phyloP scores from a whole-genome alignment of 2,329 filamentous ascomycete genomes.

The Triangularia verruculosa region DNA sequence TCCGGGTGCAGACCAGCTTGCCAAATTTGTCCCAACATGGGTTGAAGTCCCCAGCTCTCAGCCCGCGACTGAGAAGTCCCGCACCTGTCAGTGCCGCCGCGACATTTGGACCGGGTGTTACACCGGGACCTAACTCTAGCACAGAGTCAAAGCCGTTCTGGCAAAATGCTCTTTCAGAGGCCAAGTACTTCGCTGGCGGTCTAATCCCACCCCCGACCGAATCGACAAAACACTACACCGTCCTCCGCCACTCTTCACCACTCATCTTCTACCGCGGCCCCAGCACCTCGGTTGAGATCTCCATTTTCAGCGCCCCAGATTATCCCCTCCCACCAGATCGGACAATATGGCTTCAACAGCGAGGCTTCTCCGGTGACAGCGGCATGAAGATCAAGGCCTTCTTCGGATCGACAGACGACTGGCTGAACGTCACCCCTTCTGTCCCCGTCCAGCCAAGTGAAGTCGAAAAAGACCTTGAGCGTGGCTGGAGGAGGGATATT shows the following conservation, averaged over 20 bases:
- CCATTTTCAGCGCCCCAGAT: slow-evolving; percentile 56
- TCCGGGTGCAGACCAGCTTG: slow-evolving; percentile 20
- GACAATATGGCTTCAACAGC: slow-evolving; percentile 65
- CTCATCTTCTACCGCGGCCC: slow-evolving; percentile 66
- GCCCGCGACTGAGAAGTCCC: slow-evolving; percentile 3
- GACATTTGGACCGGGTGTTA: slow-evolving; percentile 17
- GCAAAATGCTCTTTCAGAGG: slow-evolving; percentile 54
- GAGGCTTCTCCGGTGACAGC: slow-evolving; percentile 65
- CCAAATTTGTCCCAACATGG: slow-evolving; percentile 17
- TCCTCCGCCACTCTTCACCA: slow-evolving; percentile 63
- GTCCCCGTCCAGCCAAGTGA: slow-evolving; percentile 45
- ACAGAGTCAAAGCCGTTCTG: slow-evolving; percentile 33
- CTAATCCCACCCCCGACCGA: slow-evolving; percentile 62
- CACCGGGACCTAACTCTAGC: not conserved
- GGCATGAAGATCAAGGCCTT: slow-evolving; percentile 66
- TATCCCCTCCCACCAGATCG: slow-evolving; percentile 53
- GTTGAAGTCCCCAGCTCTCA: not conserved
- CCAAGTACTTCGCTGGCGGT: slow-evolving; percentile 63
- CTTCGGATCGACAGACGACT: slow-evolving; percentile 55
- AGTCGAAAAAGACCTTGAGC: slow-evolving; percentile 56
- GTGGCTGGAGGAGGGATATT: slow-evolving; percentile 66
- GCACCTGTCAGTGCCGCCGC: slow-evolving; percentile 8
- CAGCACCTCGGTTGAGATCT: slow-evolving; percentile 60
- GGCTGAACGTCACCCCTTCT: slow-evolving; percentile 67
- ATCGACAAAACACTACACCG: slow-evolving; percentile 62